Base-by-base conservation (phyloP, 2,329 filamentous ascomycete species). In the Fusarium camptoceras region DNA sequence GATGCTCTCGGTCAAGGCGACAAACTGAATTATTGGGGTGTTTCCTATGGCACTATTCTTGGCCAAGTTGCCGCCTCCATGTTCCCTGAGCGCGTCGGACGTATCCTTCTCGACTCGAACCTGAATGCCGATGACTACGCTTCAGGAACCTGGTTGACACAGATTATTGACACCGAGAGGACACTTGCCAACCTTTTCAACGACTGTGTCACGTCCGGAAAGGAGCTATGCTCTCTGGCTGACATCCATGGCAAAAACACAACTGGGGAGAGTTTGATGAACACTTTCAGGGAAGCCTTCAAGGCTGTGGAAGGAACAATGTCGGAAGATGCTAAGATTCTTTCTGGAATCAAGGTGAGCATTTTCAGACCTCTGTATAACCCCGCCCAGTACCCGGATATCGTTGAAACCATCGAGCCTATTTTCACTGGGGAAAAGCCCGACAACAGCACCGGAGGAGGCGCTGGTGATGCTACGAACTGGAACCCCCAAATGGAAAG, bases 1-100 rank as follows among this genome's bases (percentile, higher is more conserved):
- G 59, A 57, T 8, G 79, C 76, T 14, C 73, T 82, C 2, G 76
- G 65, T 3, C 76, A 78, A 37, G 79, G 80, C 22, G 73, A 76
- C 12, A 28, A 75, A 50, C 55, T 81, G 10, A 70, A 77, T 43
- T 82, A 77, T 55, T 81, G 74, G 75, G 80, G 80, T 3, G 6
- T 18, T 5, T 74, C 72, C 1, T 74, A 75, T n/a, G 71, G 74
- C 1, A 72, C 66, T 5, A 28, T 71, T 12, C 22, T 76, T 3
- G 72, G 72, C 6, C 66, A 71, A 14, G 59, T 66, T 7, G 62
- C 59, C 9, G 71, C 70, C 14, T 48, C 66, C 1, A 70, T 75
- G 69, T 75, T 74, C 25, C 74, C 73, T 3, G 46, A 66, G 3
- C 71, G 71, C 3, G 34, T 76, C 5, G 72, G 43, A 1, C 59